Percentiles rank a stretch among this genome's conserved stretches.
phyloP scores from a whole-genome alignment of 371 early-diverging fungal genomes.

The Gilbertella persicaria region DNA sequence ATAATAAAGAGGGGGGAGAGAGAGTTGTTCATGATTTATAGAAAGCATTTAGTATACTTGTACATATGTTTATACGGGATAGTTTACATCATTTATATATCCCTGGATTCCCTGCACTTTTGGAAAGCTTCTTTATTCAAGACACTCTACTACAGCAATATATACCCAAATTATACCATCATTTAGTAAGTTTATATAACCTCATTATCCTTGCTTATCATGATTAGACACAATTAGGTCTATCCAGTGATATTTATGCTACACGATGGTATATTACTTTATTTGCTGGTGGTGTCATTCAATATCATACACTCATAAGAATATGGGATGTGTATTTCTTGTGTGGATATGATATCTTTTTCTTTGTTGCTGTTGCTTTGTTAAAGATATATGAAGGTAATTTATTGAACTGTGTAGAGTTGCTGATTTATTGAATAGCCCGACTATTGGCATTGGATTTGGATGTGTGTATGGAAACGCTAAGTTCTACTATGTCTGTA shows the following conservation, averaged over 20 bases:
- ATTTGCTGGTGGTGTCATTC: constrained; percentile 61
- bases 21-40: constrained; percentile 1
- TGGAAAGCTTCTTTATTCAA: constrained; percentile 68
- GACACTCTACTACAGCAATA: constrained; percentile 52
- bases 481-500: constrained; percentile 55
- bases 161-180: constrained; percentile 49
- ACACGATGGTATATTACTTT: constrained; percentile 71
- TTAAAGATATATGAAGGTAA: constrained; percentile 59
- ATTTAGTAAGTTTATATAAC: constrained; percentile 45
- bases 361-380: constrained; percentile 59
- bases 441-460: constrained; percentile 43
- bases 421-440: constrained; percentile 23
- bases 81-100: constrained; percentile 56
- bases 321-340: constrained; percentile 67
- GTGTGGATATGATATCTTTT: constrained; percentile 60
- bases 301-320: constrained; percentile 57
- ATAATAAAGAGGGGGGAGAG: no score
- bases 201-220: not conserved
- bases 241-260: constrained; percentile 56
- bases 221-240: constrained; percentile 47
- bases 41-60: constrained; percentile 47
- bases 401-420: not conserved
- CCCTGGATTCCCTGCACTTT: constrained; percentile 63
- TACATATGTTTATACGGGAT: constrained; percentile 58
- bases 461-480: constrained; percentile 53